These are phyloP conservation scores for Neofusicoccum umdonicola DNA, from an alignment of 2,329 filamentous ascomycete genomes.

Conservation along the genomic window DNA sequence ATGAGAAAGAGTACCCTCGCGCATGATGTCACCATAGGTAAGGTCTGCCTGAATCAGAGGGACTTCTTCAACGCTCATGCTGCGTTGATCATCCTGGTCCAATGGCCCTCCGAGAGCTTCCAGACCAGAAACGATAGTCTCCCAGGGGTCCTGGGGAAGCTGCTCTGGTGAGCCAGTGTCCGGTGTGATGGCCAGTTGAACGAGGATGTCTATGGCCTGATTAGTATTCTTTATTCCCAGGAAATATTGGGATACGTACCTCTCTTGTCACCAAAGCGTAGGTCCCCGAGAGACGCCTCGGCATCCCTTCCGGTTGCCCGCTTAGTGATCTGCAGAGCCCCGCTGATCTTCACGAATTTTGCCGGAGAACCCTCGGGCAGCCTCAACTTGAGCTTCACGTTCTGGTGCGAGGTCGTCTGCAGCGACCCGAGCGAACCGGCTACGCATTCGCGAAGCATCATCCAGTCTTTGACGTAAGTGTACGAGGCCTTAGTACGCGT, in stretches of 20 bases:
- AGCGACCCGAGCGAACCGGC: slow-evolving; percentile 89
- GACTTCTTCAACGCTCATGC: slow-evolving; percentile 86
- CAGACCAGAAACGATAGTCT: slow-evolving; percentile 91
- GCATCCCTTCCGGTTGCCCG: slow-evolving; percentile 91
- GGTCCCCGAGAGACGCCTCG: slow-evolving; percentile 85
- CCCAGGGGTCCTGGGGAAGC: slow-evolving; percentile 91
- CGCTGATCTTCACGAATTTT: slow-evolving; percentile 98
- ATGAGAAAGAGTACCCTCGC: slow-evolving; percentile 82
- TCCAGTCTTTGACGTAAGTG: slow-evolving; percentile 99
- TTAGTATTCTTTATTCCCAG: slow-evolving; percentile 18
- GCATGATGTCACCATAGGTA: slow-evolving; percentile 86
- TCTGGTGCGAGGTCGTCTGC: slow-evolving; percentile 95
- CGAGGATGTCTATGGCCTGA: slow-evolving; percentile 67
- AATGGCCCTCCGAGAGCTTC: slow-evolving; percentile 87
- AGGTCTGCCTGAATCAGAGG: slow-evolving; percentile 94
- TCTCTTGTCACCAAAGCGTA: slow-evolving; percentile 91
- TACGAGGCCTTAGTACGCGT: slow-evolving; percentile 95
- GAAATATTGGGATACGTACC: slow-evolving; percentile 35
- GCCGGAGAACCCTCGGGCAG: slow-evolving; percentile 94
- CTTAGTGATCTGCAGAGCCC: slow-evolving; percentile 93
- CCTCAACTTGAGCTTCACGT: slow-evolving; percentile 91
- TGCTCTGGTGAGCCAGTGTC: slow-evolving; percentile 81
- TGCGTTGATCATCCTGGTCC: slow-evolving; percentile 81
- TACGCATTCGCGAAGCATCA: slow-evolving; percentile 97
- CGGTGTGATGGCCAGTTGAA: slow-evolving; percentile 88